A percentile compares a stretch with the other conserved stretches of the same genome.
Evolutionary conservation across 1,139 yeast genomes (phyloP).

Genomic region (Debaryomycetaceae sp.): DNA sequence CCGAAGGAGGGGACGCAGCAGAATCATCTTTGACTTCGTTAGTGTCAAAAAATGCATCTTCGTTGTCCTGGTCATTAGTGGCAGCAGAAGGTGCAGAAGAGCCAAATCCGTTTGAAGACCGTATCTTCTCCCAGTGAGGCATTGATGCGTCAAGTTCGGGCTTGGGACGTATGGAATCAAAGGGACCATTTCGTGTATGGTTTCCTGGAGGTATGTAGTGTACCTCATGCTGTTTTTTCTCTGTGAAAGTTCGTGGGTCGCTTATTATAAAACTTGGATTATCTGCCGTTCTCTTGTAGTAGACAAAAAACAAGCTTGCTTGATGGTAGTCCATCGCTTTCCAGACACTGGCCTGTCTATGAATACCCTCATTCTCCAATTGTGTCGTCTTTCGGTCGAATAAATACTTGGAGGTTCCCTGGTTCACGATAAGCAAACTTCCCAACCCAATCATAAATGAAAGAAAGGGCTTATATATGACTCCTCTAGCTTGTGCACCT

Average conservation of each 20-base stretch:
- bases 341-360: slow-evolving; percentile 32
- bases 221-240: slow-evolving; percentile 24
- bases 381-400: slow-evolving; percentile 17
- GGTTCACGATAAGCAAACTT: slow-evolving; percentile 24
- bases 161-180: slow-evolving; percentile 7
- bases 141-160: slow-evolving; percentile 2
- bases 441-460: slow-evolving; percentile 32
- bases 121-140: slow-evolving; percentile 32
- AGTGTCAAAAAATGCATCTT: too few species aligned
- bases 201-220: slow-evolving; percentile 20
- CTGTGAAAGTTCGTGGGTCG: slow-evolving; percentile 35
- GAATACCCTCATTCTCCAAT: slow-evolving; percentile 11
- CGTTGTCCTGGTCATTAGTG: not conserved
- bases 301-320: slow-evolving; percentile 33
- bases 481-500: slow-evolving; percentile 5
- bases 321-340: slow-evolving; percentile 36
- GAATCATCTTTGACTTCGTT: too few species aligned
- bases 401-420: slow-evolving; percentile 21
- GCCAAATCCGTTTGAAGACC: slow-evolving; percentile 28
- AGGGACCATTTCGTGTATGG: not conserved
- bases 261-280: slow-evolving; percentile 34
- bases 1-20: too few species aligned
- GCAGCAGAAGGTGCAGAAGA: not conserved
- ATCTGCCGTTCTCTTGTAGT: slow-evolving; percentile 30
- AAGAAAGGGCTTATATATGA: slow-evolving; percentile 29